Conservation (phyloP, 352 stramenopile species). For the Phytopythium mirpurense region DNA sequence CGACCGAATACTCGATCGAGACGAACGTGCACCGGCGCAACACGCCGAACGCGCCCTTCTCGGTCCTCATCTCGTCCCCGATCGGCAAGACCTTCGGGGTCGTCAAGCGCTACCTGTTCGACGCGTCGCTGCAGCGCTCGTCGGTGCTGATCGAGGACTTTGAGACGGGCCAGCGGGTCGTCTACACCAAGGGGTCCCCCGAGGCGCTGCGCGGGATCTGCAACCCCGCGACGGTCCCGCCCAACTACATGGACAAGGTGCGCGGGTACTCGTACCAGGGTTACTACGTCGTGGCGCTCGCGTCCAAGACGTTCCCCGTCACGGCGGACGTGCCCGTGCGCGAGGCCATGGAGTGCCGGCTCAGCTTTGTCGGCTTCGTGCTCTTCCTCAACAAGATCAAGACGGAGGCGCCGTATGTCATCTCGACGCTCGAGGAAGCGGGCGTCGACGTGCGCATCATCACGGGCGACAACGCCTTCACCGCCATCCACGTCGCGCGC, state of each 20-base stretch:
- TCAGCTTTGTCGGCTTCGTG: conserved; percentile 81
- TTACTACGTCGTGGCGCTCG: conserved; percentile 78
- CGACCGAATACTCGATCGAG: conserved; percentile 56
- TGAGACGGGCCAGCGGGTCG: conserved; percentile 47
- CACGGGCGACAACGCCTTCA: conserved; percentile 85
- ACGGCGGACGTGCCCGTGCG: conserved; percentile 42
- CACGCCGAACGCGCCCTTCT: conserved; percentile 50
- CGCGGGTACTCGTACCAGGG: conserved; percentile 69
- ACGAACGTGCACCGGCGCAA: conserved; percentile 38
- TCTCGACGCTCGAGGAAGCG: conserved; percentile 68
- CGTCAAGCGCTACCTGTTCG: conserved; percentile 68
- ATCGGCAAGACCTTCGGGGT: conserved; percentile 67
- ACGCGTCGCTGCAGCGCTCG: conserved; percentile 61
- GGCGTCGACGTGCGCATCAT: conserved; percentile 84
- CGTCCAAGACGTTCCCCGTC: conserved; percentile 51
- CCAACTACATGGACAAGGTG: conserved; percentile 60
- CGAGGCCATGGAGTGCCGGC: conserved; percentile 69
- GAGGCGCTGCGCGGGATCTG: conserved; percentile 65
- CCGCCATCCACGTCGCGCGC: conserved; percentile 61
- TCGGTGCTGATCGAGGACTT: conserved; percentile 70
- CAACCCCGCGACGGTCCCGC: conserved; percentile 47
- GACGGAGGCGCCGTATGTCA: conserved; percentile 73
- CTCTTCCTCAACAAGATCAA: conserved; percentile 91
- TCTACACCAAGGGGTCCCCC: conserved; percentile 68
- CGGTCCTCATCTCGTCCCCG: conserved; percentile 55